Base-by-base conservation (phyloP, 805 yeast genomes). In the Teunomyces funiuensis region DNA sequence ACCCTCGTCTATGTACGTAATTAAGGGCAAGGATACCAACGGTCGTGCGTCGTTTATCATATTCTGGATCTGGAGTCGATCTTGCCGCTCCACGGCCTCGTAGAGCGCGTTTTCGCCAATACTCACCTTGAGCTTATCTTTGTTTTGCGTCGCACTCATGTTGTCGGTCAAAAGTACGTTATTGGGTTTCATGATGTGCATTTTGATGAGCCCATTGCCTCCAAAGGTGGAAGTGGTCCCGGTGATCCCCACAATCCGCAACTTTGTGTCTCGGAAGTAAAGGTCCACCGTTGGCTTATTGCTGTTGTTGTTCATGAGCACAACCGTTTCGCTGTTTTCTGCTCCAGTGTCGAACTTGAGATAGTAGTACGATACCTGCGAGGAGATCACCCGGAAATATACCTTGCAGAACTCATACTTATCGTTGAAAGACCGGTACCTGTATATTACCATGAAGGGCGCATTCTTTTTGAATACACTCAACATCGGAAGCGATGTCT, bases 191-290 rank as follows among this genome's bases (percentile, higher is more conserved):
- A 64, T 42, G 10, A 59, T 53, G 33, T 46, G 54, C 26, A 59
- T 38, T 28, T 55, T 50, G 27, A 62, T 50, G n/a, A 58, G 44
- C 1, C 64, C 63, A 34, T 56, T 61, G 9, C 67, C 68, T 5
- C 67, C 67, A 45, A 65, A 65, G 2, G 69, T 62, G 17, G 69
- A 62, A 5, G 66, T 50, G 3, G 61, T 59, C 0, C 66, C 66
- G 14, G 69, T 55, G 1, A 62, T 60, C 2, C 70, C 69, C 34
- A 51, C 40, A 7, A 62, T 45, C 13, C 70, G 54, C 20, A 64
- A 44, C 40, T 62, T 63, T 13, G 69, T 58, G 27, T 45, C 50
- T 29, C 54, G 54, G 51, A 53, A 58, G 9, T 44, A 36, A 20
- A 60, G 51, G 36, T 65, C 70, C 4, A 58, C 60, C 15, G 55